These are phyloP conservation scores for Gracilaria vermiculophylla DNA, from an alignment of 23 red algal genomes.

Conservation along the genomic window DNA sequence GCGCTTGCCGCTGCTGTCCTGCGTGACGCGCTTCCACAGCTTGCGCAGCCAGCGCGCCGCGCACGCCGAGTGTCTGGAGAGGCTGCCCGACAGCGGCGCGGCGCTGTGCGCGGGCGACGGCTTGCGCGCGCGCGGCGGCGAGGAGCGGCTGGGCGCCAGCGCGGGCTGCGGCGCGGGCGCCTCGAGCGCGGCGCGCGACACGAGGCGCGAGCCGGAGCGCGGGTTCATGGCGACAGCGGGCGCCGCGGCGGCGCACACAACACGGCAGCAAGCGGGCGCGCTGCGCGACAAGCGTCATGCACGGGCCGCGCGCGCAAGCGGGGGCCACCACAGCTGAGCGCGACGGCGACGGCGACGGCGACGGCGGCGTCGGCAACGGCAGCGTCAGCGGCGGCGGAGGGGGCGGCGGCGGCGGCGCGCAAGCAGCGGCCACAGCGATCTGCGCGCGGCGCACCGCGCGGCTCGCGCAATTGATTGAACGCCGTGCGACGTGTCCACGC, in stretches of 20 bases:
- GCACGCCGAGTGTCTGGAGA: neutral
- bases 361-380: no score
- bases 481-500: no score
- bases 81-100: neutral
- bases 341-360: no score
- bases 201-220: neutral
- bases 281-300: no score
- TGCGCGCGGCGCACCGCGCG: no score
- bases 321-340: no score
- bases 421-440: neutral
- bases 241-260: no score
- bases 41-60: neutral
- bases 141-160: neutral
- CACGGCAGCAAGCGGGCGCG: no score
- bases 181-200: neutral
- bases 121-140: neutral
- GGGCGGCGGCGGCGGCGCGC: neutral
- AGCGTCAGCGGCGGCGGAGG: neutral
- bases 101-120: neutral
- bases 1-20: neutral
- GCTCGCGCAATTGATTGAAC: no score
- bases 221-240: neutral
- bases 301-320: no score
- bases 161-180: neutral
- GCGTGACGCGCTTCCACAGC: slow-evolving; percentile 28